Percentiles rank a stretch among this genome's conserved stretches.
Conservation (phyloP, 305 asterid species). For the Fraxinus greggii region DNA sequence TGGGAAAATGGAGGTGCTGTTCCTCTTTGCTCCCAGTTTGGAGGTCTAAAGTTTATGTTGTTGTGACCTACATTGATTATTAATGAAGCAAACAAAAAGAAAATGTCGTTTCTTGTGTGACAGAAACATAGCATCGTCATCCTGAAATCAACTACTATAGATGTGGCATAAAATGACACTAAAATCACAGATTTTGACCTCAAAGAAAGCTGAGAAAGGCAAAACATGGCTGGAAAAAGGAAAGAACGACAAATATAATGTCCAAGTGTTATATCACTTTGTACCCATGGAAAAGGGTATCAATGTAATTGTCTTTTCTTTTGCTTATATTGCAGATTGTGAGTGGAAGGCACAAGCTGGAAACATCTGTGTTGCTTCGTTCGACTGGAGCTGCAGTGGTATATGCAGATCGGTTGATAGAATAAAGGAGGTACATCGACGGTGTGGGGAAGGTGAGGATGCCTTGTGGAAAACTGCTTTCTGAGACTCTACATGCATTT, state of each 20-base stretch:
- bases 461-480: conserved; percentile 72
- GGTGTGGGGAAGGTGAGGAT: conserved; percentile 79
- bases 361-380: conserved; percentile 74
- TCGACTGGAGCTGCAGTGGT: conserved; percentile 97
- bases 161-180: neutral
- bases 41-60: neutral
- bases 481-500: conserved; percentile 28
- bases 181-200: neutral
- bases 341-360: conserved; percentile 95
- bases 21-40: neutral
- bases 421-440: conserved; percentile 72
- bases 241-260: neutral
- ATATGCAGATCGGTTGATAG: conserved; percentile 78
- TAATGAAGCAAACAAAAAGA: neutral
- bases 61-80: neutral
- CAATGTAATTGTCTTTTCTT: neutral
- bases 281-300: neutral
- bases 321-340: conserved; percentile 51
- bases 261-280: neutral
- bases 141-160: neutral
- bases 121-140: neutral
- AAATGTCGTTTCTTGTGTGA: neutral
- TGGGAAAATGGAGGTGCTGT: neutral
- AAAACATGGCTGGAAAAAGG: neutral
- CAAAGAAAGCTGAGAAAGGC: neutral